Percentiles rank a stretch among this genome's conserved stretches.
Conservation (phyloP, 2,329 filamentous ascomycete genomes). For the Aulographum hederae region DNA sequence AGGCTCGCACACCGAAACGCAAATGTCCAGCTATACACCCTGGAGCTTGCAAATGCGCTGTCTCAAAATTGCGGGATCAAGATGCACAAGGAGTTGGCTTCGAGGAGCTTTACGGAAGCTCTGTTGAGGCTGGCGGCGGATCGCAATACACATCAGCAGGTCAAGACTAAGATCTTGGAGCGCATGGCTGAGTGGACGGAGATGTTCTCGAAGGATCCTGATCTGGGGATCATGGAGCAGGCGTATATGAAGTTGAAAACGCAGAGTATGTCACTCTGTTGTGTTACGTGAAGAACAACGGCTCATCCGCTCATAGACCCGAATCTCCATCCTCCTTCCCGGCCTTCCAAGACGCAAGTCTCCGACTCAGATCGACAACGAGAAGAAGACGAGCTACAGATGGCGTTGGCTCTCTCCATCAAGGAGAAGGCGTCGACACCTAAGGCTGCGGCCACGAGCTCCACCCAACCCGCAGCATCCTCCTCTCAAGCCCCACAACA, state of each 20-base stretch:
- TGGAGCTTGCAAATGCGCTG: constrained; percentile 82
- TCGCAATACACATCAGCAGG: constrained; percentile 83
- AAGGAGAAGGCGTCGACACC: constrained; percentile 49
- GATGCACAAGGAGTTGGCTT: constrained; percentile 80
- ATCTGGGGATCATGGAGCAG: constrained; percentile 94
- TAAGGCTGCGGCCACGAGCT: constrained; percentile 13
- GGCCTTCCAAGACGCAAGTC: constrained; percentile 81
- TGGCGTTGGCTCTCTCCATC: constrained; percentile 81
- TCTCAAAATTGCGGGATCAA: constrained; percentile 78
- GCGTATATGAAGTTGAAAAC: constrained; percentile 76
- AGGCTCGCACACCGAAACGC: constrained; percentile 83
- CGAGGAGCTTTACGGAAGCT: constrained; percentile 85
- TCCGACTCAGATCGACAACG: constrained; percentile 81
- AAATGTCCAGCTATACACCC: constrained; percentile 87
- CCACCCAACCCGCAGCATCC: constrained; percentile 9
- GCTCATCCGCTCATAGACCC: constrained; percentile 41
- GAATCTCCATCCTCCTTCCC: constrained; percentile 76
- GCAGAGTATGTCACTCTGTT: constrained; percentile 26
- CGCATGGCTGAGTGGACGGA: constrained; percentile 92
- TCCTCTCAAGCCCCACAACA: constrained; percentile 26
- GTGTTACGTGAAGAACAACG: not conserved
- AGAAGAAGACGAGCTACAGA: constrained; percentile 93
- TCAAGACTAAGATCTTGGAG: constrained; percentile 93
- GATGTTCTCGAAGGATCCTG: constrained; percentile 78
- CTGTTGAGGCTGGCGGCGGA: constrained; percentile 81